These are phyloP conservation scores for Tetracladium setigerum DNA, from an alignment of 495 filamentous ascomycete species.

Conservation along the genomic window DNA sequence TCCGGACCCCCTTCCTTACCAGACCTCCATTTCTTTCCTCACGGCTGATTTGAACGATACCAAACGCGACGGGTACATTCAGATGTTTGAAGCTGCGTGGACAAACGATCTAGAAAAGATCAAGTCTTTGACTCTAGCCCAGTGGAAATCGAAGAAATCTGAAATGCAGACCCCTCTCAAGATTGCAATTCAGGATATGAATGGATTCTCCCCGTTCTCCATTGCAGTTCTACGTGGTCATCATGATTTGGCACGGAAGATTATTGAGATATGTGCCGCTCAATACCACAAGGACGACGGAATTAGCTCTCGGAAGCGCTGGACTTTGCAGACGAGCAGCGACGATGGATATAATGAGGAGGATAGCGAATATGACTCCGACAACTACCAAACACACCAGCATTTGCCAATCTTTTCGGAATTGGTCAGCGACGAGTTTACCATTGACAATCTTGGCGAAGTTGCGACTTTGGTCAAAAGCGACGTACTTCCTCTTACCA, in stretches of 20 bases:
- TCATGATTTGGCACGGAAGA: conserved; percentile 46
- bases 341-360: conserved; percentile 22
- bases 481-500: conserved; percentile 36
- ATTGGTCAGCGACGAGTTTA: conserved; percentile 53
- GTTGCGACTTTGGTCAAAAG: conserved; percentile 56
- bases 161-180: conserved; percentile 47
- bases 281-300: conserved; percentile 50
- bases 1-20: conserved; percentile 29
- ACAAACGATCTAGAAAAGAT: conserved; percentile 52
- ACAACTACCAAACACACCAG: conserved; percentile 37
- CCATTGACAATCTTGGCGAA: conserved; percentile 62
- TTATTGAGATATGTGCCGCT: conserved; percentile 56
- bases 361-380: conserved; percentile 45
- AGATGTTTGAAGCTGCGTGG: conserved; percentile 62
- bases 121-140: conserved; percentile 37
- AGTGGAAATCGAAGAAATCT: conserved; percentile 30
- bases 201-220: conserved; percentile 46
- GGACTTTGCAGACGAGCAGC: conserved; percentile 33
- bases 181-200: conserved; percentile 47
- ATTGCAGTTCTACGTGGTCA: conserved; percentile 59
- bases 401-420: conserved; percentile 17
- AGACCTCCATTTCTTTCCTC: conserved; percentile 39
- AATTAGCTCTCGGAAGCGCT: conserved; percentile 33
- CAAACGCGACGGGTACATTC: conserved; percentile 47
- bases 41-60: conserved; percentile 42